These are phyloP conservation scores for Martiniozyma asiatica DNA, from an alignment of 1,139 yeast genomes.

Conservation along the genomic window DNA sequence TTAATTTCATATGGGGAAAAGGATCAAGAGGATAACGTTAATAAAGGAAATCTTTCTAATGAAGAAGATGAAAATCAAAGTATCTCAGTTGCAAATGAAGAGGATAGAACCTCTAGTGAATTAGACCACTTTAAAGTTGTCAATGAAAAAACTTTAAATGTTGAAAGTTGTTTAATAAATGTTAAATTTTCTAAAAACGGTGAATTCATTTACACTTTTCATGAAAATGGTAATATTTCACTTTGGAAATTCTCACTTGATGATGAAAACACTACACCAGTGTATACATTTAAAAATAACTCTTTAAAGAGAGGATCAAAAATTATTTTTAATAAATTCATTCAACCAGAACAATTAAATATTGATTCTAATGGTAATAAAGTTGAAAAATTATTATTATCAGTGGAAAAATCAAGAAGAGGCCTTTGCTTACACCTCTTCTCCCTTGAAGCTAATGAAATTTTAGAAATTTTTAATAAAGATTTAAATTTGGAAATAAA, in stretches of 20 bases:
- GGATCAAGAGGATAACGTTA: too few relatives aligned
- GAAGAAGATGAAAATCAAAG: too few relatives aligned
- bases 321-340: slow-evolving; percentile 16
- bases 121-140: slow-evolving; percentile 17
- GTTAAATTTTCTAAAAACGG: slow-evolving; percentile 27
- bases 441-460: slow-evolving; percentile 8
- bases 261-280: slow-evolving; percentile 11
- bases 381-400: slow-evolving; percentile 16
- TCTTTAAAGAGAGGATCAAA: slow-evolving; percentile 8
- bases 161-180: slow-evolving; percentile 24
- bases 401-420: slow-evolving; percentile 15
- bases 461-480: slow-evolving; percentile 18
- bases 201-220: slow-evolving; percentile 28
- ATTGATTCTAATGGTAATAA: slow-evolving; percentile 11
- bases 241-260: slow-evolving; percentile 24
- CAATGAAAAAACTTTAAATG: slow-evolving; percentile 19
- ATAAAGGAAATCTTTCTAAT: slow-evolving; percentile 11
- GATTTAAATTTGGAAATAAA: too few relatives aligned
- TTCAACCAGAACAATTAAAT: slow-evolving; percentile 17
- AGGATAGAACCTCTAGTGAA: slow-evolving; percentile 16
- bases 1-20: slow-evolving; percentile 24
- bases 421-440: too few relatives aligned
- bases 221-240: slow-evolving; percentile 28
- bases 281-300: slow-evolving; percentile 7
- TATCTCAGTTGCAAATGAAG: slow-evolving; percentile 19